Conservation (phyloP, 1,284 basidiomycete species). For the Trametes polyzona region DNA sequence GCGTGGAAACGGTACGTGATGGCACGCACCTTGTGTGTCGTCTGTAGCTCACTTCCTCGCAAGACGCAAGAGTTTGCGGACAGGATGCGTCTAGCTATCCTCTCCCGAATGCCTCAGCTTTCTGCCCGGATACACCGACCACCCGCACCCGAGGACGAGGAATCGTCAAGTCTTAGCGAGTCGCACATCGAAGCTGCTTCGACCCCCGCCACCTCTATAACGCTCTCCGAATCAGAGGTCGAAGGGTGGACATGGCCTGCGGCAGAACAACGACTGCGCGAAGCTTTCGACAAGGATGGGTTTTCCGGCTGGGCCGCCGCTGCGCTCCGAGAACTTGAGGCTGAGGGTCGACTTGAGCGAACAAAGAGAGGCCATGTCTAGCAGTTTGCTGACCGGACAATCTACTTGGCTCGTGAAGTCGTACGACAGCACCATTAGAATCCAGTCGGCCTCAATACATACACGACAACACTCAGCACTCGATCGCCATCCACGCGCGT, state of each 20-base stretch:
- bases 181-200: background rate
- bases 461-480: no score
- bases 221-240: conserved; percentile 3
- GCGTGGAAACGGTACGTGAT: conserved; percentile 43
- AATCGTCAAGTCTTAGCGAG: background rate
- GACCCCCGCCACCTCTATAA: conserved; percentile 10
- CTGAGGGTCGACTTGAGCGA: conserved; percentile 53
- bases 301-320: conserved; percentile 54
- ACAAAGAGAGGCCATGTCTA: conserved; percentile 37
- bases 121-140: conserved; percentile 54
- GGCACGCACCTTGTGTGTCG: no score
- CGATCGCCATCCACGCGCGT: no score
- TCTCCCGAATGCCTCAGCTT: conserved; percentile 50
- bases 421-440: no score
- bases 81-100: conserved; percentile 50
- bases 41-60: background rate
- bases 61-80: conserved; percentile 62
- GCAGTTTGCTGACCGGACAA: background rate
- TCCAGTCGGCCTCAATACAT: background rate
- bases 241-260: conserved; percentile 52
- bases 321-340: conserved; percentile 55
- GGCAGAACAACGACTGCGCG: conserved; percentile 52
- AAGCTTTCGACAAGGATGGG: conserved; percentile 60
- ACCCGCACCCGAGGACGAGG: conserved; percentile 41
- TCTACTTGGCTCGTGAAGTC: background rate